Evolutionary conservation across 75 land plant genomes (phyloP).

Genomic region (Sequoia sempervirens): DNA sequence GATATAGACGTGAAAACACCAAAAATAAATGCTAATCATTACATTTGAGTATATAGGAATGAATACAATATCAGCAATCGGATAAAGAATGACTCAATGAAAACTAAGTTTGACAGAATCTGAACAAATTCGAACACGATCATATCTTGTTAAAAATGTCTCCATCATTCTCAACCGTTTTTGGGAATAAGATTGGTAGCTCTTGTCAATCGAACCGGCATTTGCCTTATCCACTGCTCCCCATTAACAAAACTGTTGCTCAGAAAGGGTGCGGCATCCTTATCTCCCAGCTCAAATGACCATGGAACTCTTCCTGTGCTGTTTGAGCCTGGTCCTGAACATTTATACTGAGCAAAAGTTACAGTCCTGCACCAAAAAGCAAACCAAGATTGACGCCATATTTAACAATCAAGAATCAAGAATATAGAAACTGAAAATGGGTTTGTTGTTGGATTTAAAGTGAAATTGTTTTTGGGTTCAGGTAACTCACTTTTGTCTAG

Average conservation of each 20-base stretch:
- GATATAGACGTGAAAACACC: no score
- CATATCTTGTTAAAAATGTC: no score
- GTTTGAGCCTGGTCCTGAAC: slow-evolving; percentile 47
- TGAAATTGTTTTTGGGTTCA: not conserved
- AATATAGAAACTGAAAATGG: not conserved
- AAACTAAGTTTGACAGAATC: no score
- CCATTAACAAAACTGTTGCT: slow-evolving; percentile 45
- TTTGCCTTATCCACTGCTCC: slow-evolving; percentile 32
- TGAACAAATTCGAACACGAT: no score
- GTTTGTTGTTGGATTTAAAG: not conserved
- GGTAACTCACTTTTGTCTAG: slow-evolving; percentile 12
- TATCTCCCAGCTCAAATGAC: slow-evolving; percentile 33
- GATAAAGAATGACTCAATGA: no score
- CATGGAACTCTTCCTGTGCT: slow-evolving; percentile 34
- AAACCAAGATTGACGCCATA: not conserved
- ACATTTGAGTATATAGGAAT: no score
- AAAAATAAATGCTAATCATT: no score
- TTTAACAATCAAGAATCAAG: not conserved
- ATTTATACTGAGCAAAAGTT: slow-evolving; percentile 37
- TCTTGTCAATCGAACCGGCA: not conserved
- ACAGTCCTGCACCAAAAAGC: slow-evolving; percentile 26
- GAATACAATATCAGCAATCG: no score
- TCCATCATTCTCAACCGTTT: not conserved
- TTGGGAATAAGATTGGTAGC: not conserved
- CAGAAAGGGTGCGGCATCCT: slow-evolving; percentile 47